Evolutionary conservation across 352 stramenopile species (phyloP), one percentile per base, ranked within the genome.

Genomic region (Phytophthora macrochlamydospora): DNA sequence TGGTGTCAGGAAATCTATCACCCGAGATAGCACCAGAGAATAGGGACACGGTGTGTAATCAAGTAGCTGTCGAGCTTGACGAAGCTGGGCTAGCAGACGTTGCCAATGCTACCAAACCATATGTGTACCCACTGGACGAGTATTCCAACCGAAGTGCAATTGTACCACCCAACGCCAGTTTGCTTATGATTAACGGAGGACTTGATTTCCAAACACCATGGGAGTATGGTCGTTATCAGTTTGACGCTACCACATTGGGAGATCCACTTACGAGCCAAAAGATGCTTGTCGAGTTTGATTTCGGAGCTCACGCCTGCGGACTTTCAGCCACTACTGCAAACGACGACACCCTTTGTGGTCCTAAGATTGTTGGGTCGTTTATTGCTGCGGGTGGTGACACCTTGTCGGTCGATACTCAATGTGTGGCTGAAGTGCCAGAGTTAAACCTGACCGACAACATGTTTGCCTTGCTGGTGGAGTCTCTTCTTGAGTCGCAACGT

Each of bases 131-230:
- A 12, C 30, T 44, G 12, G 78, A 83, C 55, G 51, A 69, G 51
- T 81, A 68, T 62, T 75, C 51, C 44, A 78, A 81, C 64, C 35
- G 69, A 18, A 76, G 69, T 28, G 68, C 75, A 9, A 51, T 32
- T 33, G 63, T 80, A 2, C 75, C 73, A 14, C 43, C 49, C 9
- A 67, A 76, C 46, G 50, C 73, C 3, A 83, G 60, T 32, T 62
- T 82, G 48, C 53, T 87, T n/a, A 7, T 87, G 13, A 73, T 87
- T 45, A 80, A 62, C 24, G 75, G 75, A 31, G 65, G 68, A n/a
- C 58, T 85, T 13, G 73, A 85, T 48, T 76, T 76, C 8, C 63
- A 83, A 51, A 87, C 73, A 5, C 71, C 69, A 0, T 64, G 64
- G 59, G 73, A 83, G 46, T 83, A 76, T 63, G 77, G 69, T 14